Evolutionary conservation across 495 filamentous ascomycete genomes (phyloP).

Genomic region (Xylaria scruposa): DNA sequence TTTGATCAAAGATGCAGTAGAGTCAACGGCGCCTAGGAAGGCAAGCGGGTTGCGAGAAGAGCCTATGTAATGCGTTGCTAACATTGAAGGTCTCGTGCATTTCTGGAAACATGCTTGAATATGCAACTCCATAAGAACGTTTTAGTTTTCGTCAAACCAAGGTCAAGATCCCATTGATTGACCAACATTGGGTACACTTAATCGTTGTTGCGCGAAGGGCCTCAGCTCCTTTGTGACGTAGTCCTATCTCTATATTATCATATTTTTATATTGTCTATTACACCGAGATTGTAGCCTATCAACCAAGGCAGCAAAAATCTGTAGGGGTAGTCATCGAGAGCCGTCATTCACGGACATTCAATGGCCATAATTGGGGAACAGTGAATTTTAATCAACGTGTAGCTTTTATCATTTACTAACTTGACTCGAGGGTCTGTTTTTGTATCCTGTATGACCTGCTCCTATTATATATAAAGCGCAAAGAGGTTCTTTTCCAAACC

Average conservation of each 20-base stretch:
- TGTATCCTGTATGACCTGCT: background rate
- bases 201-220: background rate
- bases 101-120: background rate
- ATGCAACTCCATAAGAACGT: background rate
- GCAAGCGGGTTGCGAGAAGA: background rate
- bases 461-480: background rate
- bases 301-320: background rate
- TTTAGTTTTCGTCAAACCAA: background rate
- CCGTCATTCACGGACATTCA: background rate
- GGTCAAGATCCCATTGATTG: background rate
- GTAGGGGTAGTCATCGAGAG: background rate
- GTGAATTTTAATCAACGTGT: too few species aligned
- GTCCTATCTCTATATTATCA: background rate
- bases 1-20: background rate
- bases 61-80: background rate
- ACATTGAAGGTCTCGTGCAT: background rate
- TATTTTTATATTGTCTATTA: background rate
- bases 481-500: background rate
- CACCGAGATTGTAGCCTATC: background rate
- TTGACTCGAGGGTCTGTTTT: slow-evolving; percentile 16
- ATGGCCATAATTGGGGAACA: background rate
- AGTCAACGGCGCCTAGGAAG: background rate
- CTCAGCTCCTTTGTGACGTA: background rate
- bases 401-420: background rate
- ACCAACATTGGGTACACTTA: background rate